These are phyloP conservation scores for Penstemon newberryi DNA, from an alignment of 257 asterid genomes.

Conservation along the genomic window DNA sequence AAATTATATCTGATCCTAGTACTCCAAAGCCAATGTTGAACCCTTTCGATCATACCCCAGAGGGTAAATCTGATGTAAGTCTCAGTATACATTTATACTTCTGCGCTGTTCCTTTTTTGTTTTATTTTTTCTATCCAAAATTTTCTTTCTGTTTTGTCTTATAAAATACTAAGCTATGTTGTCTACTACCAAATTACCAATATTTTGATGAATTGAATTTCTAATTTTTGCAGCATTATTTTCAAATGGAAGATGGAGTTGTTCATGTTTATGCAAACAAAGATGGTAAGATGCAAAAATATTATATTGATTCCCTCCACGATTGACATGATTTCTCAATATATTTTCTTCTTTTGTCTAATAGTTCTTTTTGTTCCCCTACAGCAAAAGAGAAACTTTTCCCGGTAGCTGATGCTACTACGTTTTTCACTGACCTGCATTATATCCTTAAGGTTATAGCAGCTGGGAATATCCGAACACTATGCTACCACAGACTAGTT, in stretches of 20 bases:
- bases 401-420: slow-evolving; percentile 91
- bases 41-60: slow-evolving; percentile 72
- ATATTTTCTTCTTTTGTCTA: slow-evolving; percentile 13
- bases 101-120: background rate
- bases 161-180: too few species aligned
- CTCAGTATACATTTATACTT: slow-evolving; percentile 1
- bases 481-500: slow-evolving; percentile 91
- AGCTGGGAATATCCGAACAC: slow-evolving; percentile 85
- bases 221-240: slow-evolving; percentile 68
- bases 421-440: slow-evolving; percentile 93
- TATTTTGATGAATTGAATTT: slow-evolving; percentile 26
- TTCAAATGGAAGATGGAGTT: slow-evolving; percentile 98
- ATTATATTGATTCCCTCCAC: background rate
- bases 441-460: slow-evolving; percentile 94
- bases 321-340: slow-evolving; percentile 12
- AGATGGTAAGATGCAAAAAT: slow-evolving; percentile 57
- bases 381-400: slow-evolving; percentile 82
- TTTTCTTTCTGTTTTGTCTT: too few species aligned
- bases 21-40: slow-evolving; percentile 84
- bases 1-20: slow-evolving; percentile 84
- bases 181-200: background rate
- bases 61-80: slow-evolving; percentile 81
- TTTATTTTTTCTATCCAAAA: background rate
- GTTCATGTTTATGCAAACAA: slow-evolving; percentile 81
- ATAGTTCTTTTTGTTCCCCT: slow-evolving; percentile 30